Conservation (phyloP, 2,329 filamentous ascomycete species). For the Fusarium sp. region DNA sequence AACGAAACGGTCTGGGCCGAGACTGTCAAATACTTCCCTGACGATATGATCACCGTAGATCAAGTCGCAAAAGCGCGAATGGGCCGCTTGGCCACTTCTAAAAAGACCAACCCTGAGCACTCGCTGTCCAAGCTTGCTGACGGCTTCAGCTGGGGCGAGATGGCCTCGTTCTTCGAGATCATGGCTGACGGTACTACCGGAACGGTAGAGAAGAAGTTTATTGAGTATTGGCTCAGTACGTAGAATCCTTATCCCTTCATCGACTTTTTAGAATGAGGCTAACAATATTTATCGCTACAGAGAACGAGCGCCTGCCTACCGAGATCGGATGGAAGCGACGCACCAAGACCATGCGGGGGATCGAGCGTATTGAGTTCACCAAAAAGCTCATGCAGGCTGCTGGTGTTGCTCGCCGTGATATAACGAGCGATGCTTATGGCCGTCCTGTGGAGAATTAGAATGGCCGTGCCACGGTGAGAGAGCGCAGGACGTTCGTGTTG, state of each 20-base stretch:
- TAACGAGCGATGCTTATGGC: neutral
- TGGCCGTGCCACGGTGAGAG: rapidly evolving
- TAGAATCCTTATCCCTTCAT: rapidly evolving
- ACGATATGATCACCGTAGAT: constrained; percentile 10
- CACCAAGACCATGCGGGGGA: neutral
- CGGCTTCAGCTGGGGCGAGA: constrained; percentile 16
- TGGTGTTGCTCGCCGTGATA: constrained; percentile 1
- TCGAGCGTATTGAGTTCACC: constrained; percentile 5
- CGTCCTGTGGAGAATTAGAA: rapidly evolving
- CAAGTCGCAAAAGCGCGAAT: constrained; percentile 17
- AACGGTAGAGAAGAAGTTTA: constrained; percentile 19
- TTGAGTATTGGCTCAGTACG: constrained; percentile 23
- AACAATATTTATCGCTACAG: neutral
- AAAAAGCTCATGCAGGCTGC: constrained; percentile 12
- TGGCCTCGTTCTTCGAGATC: constrained; percentile 24
- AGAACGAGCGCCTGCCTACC: constrained; percentile 8
- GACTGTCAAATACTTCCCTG: neutral
- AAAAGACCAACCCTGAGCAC: constrained; percentile 7
- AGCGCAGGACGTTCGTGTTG: neutral
- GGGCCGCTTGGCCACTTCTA: neutral
- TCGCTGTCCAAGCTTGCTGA: constrained; percentile 8
- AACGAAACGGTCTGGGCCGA: constrained; percentile 10
- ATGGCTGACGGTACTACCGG: constrained; percentile 20
- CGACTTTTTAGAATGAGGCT: neutral
- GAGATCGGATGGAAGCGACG: constrained; percentile 24